A percentile compares a stretch with the other conserved stretches of the same genome.
Conservation (phyloP, 805 yeast species). For the Myxozyma sirexii region DNA sequence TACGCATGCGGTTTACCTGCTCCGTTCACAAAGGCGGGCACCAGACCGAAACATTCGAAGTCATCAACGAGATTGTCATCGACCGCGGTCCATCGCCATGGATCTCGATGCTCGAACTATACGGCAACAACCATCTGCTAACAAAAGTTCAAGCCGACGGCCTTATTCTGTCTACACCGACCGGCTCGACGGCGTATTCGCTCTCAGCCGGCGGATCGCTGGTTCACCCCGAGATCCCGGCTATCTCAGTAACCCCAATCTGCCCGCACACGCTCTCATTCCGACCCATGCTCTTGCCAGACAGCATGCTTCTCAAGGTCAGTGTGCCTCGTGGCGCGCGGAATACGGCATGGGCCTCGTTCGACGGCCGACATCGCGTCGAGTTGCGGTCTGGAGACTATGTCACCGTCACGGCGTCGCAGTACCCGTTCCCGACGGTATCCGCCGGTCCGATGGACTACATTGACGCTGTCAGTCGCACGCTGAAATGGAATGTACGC, state of each 20-base stretch:
- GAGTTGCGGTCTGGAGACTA: constrained; percentile 83
- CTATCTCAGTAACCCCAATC: constrained; percentile 90
- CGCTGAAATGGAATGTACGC: constrained; percentile 91
- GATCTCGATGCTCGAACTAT: constrained; percentile 84
- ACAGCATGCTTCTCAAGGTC: constrained; percentile 81
- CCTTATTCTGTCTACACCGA: constrained; percentile 87
- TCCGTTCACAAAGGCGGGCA: constrained; percentile 57
- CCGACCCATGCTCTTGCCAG: constrained; percentile 89
- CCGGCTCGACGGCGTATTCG: constrained; percentile 95
- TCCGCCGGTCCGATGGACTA: constrained; percentile 66
- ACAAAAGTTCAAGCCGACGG: constrained; percentile 96
- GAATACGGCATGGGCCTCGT: constrained; percentile 94
- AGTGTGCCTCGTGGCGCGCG: constrained; percentile 79
- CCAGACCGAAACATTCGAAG: constrained; percentile 53
- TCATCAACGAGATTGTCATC: constrained; percentile 83
- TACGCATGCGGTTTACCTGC: constrained; percentile 88
- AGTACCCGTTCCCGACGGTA: constrained; percentile 93
- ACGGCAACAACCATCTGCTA: constrained; percentile 80
- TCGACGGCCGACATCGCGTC: constrained; percentile 88
- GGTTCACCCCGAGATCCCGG: constrained; percentile 92
- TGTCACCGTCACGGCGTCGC: constrained; percentile 80
- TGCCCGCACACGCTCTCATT: constrained; percentile 95
- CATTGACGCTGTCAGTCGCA: constrained; percentile 80
- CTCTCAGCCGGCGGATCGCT: constrained; percentile 93
- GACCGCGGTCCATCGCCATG: constrained; percentile 95